Evolutionary conservation across 345 rosid species (phyloP).

Genomic region (Moricandia arvensis): DNA sequence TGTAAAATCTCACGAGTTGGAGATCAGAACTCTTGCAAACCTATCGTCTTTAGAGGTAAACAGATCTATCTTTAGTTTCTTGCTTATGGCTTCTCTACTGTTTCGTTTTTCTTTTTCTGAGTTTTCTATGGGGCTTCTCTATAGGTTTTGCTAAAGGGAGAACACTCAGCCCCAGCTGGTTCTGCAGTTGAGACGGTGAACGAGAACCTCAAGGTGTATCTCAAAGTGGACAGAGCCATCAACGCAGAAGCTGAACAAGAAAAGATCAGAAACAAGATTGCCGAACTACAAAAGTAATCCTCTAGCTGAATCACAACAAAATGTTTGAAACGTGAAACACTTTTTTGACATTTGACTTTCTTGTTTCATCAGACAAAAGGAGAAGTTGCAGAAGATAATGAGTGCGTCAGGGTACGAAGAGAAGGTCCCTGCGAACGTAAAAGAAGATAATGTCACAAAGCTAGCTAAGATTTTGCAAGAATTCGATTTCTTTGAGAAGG

Average conservation of each 20-base stretch:
- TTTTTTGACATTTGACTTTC: neutral
- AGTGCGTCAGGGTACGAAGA: conserved; percentile 1
- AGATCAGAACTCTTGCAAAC: conserved; percentile 78
- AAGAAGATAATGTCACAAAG: neutral
- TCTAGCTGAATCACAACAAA: neutral
- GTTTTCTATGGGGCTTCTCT: neutral
- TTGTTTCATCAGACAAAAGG: neutral
- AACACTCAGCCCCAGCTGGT: conserved; percentile 64
- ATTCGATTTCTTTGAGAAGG: neutral
- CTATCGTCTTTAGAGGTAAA: conserved; percentile 70
- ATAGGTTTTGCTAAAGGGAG: conserved; percentile 66
- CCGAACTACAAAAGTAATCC: conserved; percentile 54
- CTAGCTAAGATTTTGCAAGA: neutral
- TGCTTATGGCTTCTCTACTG: neutral
- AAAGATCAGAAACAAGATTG: conserved; percentile 66
- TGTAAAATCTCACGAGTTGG: conserved; percentile 59
- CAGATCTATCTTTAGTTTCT: neutral
- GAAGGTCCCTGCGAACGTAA: conserved; percentile 5
- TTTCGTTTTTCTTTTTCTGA: neutral
- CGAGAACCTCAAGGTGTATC: conserved; percentile 78
- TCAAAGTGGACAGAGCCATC: conserved; percentile 64
- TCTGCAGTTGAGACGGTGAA: conserved; percentile 81
- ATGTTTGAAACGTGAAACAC: neutral
- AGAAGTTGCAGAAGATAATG: conserved; percentile 12
- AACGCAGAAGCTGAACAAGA: conserved; percentile 60